Conservation (phyloP, 345 rosid species). For the Citropsis articulata region DNA sequence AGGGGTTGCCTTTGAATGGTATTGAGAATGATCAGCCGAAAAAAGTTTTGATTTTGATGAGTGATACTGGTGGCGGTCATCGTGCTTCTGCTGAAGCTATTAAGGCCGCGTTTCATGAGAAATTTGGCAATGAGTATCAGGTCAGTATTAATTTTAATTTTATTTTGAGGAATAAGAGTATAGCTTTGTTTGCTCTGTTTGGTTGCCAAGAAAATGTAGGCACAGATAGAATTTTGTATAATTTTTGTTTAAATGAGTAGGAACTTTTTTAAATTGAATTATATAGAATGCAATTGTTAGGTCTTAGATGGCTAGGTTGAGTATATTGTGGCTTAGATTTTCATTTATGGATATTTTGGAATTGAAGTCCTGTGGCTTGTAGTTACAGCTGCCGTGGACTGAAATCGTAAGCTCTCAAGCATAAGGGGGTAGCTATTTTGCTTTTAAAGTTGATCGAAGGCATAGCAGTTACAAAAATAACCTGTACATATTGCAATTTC, state of each 20-base stretch:
- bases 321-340: not conserved
- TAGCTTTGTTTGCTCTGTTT: slow-evolving; percentile 4
- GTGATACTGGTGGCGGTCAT: slow-evolving; percentile 99
- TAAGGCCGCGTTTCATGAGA: slow-evolving; percentile 75
- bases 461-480: not conserved
- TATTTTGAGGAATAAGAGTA: not conserved
- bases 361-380: not conserved
- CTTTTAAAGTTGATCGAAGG: not conserved
- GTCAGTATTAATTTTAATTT: slow-evolving; percentile 37
- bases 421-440: not conserved
- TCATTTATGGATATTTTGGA: not conserved
- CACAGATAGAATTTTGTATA: not conserved
- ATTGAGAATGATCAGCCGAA: slow-evolving; percentile 54
- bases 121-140: slow-evolving; percentile 91
- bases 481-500: not conserved
- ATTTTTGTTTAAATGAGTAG: not conserved
- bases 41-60: slow-evolving; percentile 94
- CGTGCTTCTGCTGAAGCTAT: slow-evolving; percentile 99
- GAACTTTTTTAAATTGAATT: not conserved
- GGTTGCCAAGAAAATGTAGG: slow-evolving; percentile 6
- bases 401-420: not conserved
- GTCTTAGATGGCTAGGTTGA: not conserved
- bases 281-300: not conserved
- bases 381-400: not conserved
- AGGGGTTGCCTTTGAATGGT: slow-evolving; percentile 55